These are phyloP conservation scores for Volvox carteri DNA, from an alignment of 163 green algal species.

Conservation along the genomic window DNA sequence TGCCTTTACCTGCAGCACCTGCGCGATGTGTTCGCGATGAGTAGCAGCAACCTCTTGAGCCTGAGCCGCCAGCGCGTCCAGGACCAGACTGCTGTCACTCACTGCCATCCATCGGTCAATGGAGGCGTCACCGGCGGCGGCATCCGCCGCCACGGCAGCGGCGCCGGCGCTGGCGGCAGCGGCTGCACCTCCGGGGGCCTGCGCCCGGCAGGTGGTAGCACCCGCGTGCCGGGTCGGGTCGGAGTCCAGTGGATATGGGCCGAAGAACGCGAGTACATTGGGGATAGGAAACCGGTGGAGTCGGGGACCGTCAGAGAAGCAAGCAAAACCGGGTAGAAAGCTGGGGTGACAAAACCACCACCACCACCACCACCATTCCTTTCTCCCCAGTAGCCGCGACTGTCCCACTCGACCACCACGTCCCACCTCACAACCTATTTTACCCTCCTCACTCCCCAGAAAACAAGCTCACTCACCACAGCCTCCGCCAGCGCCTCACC, in stretches of 20 bases:
- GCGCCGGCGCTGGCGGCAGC: background rate
- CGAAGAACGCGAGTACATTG: too few species aligned
- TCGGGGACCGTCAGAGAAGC: too few species aligned
- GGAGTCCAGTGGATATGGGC: too few species aligned
- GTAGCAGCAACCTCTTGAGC: background rate
- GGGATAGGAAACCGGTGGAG: too few species aligned
- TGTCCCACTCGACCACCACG: too few species aligned
- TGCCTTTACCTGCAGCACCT: conserved; percentile 43
- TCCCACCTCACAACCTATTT: too few species aligned
- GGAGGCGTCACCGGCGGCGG: conserved; percentile 23
- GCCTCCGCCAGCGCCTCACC: conserved; percentile 19
- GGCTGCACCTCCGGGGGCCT: conserved; percentile 8
- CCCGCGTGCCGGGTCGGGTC: too few species aligned
- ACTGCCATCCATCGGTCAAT: background rate
- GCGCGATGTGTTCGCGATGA: conserved; percentile 35
- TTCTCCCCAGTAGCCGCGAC: too few species aligned
- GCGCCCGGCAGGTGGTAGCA: background rate
- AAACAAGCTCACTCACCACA: conserved; percentile 5
- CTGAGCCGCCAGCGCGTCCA: conserved; percentile 46
- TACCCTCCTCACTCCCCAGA: too few species aligned
- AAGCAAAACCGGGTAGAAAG: too few species aligned
- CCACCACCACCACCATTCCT: background rate
- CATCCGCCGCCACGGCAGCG: background rate
- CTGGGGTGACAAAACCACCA: background rate
- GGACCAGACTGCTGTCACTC: conserved; percentile 34